Conservation (phyloP, 495 filamentous ascomycete genomes). For the Penicillium odoratum region DNA sequence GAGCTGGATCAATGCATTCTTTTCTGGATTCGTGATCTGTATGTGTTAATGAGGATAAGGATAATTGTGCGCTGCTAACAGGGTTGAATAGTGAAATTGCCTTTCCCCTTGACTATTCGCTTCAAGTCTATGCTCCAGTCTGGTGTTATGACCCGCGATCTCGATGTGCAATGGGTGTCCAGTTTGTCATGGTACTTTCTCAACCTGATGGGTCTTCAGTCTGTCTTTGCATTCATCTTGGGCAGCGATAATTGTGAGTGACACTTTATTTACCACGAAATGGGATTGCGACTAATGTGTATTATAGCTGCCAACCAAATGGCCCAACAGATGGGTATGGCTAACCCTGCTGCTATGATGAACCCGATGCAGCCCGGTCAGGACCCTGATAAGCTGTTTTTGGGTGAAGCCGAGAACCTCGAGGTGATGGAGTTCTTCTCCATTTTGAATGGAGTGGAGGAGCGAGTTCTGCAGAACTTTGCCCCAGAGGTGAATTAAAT, state of each 20-base stretch:
- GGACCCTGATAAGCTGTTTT: conserved; percentile 91
- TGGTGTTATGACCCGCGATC: conserved; percentile 89
- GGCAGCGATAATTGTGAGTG: conserved; percentile 88
- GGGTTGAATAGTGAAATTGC: conserved; percentile 77
- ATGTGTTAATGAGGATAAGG: conserved; percentile 31
- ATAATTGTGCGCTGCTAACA: conserved; percentile 19
- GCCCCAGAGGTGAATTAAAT: conserved; percentile 25
- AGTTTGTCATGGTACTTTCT: conserved; percentile 98
- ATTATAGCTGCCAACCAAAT: conserved; percentile 87
- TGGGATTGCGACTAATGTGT: conserved; percentile 9
- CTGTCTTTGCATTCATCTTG: conserved; percentile 96
- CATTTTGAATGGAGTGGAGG: conserved; percentile 82
- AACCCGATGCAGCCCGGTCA: conserved; percentile 91
- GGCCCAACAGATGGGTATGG: conserved; percentile 86
- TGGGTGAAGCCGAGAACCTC: conserved; percentile 88
- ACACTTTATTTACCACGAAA: background rate
- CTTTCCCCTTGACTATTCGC: conserved; percentile 94
- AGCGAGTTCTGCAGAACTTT: conserved; percentile 65
- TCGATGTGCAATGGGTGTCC: conserved; percentile 97
- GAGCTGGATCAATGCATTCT: conserved; percentile 99
- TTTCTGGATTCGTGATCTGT: conserved; percentile 97
- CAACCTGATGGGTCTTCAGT: conserved; percentile 92
- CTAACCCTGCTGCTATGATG: conserved; percentile 65
- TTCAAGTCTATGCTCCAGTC: conserved; percentile 99
- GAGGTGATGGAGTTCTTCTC: conserved; percentile 93